Evolutionary conservation across 257 asterid species (phyloP).

Genomic region (Prunella vulgaris): DNA sequence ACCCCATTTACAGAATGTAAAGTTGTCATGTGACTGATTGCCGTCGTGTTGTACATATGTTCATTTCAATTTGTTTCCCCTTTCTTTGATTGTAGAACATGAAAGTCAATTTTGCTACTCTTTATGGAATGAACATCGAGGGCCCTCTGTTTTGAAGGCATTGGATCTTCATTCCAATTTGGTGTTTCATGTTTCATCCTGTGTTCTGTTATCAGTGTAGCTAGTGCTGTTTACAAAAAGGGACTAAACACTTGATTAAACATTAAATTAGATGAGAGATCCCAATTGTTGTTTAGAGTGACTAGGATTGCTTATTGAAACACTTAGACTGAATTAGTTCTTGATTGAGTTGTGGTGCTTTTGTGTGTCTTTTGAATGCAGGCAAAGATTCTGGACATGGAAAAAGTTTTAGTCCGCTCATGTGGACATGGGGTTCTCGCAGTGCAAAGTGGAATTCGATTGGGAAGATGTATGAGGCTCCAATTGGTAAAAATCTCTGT

Average conservation of each 20-base stretch:
- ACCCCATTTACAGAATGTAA: background rate
- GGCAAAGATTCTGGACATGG: slow-evolving; percentile 35
- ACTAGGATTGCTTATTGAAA: no score
- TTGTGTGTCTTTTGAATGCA: slow-evolving; percentile 1
- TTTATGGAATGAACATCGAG: background rate
- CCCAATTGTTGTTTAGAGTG: background rate
- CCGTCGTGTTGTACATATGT: background rate
- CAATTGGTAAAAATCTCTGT: slow-evolving; percentile 35
- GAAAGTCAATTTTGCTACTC: background rate
- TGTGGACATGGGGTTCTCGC: slow-evolving; percentile 62
- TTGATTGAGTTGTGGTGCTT: background rate
- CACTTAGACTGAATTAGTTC: background rate
- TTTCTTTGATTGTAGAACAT: background rate
- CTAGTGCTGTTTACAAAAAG: background rate
- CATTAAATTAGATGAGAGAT: background rate
- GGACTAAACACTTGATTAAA: background rate
- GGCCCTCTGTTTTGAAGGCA: background rate
- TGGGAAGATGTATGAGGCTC: slow-evolving; percentile 61
- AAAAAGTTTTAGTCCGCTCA: slow-evolving; percentile 35
- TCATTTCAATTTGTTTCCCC: background rate
- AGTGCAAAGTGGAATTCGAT: slow-evolving; percentile 68
- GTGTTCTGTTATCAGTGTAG: background rate
- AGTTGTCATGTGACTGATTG: background rate
- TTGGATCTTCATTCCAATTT: background rate
- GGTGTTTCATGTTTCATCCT: background rate